Evolutionary conservation across 1,284 basidiomycete genomes (phyloP).

Genomic region (Ceratobasidium sp.): DNA sequence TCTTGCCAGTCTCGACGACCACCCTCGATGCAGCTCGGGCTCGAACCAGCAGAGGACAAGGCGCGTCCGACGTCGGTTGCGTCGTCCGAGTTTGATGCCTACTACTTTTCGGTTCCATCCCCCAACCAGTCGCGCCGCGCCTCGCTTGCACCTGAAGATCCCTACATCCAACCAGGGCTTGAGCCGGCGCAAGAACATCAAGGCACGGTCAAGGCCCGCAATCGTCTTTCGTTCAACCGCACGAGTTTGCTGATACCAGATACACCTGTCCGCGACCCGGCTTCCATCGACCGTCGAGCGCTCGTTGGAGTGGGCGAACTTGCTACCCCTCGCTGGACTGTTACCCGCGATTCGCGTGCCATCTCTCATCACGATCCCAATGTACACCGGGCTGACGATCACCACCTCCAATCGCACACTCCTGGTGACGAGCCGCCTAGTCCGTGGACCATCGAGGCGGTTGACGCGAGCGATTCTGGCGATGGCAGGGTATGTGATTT

Average conservation of each 20-base stretch:
- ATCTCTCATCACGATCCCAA: conserved; percentile 39
- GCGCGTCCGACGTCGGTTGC: conserved; percentile 61
- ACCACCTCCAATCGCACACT: not conserved
- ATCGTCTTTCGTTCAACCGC: conserved; percentile 35
- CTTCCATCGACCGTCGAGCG: conserved; percentile 84
- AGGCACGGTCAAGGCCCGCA: conserved; percentile 21
- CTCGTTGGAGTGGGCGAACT: conserved; percentile 96
- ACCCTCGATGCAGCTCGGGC: conserved; percentile 12
- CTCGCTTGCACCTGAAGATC: conserved; percentile 56
- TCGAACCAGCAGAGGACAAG: conserved; percentile 26
- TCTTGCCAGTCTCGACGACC: conserved; percentile 12
- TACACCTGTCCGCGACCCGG: conserved; percentile 82
- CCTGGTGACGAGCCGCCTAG: conserved; percentile 56
- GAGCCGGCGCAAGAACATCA: conserved; percentile 40
- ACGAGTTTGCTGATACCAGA: conserved; percentile 50
- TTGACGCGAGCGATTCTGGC: conserved; percentile 75
- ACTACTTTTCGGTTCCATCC: conserved; percentile 78
- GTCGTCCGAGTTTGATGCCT: conserved; percentile 78
- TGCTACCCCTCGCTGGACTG: conserved; percentile 91
- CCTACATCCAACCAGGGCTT: conserved; percentile 54
- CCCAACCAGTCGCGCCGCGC: conserved; percentile 70
- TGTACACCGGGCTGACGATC: conserved; percentile 23
- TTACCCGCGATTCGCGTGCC: conserved; percentile 58
- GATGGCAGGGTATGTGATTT: conserved; percentile 70
- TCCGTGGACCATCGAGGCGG: conserved; percentile 86